A percentile compares a stretch with the other conserved stretches of the same genome.
Evolutionary conservation across 2,329 filamentous ascomycete genomes (phyloP).

Genomic region (Teratosphaeria viscida): DNA sequence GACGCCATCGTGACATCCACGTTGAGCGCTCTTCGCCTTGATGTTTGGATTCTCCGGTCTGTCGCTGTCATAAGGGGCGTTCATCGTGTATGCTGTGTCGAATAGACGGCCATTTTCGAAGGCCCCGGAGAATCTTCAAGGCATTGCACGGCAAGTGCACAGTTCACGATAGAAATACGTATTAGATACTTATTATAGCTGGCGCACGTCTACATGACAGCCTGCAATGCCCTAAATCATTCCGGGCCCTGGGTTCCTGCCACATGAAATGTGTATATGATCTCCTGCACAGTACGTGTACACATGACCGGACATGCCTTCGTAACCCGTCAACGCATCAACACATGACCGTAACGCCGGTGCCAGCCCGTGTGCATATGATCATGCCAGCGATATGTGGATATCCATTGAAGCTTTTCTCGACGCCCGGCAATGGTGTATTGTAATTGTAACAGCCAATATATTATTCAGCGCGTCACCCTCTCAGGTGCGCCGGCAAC

Average conservation of each 20-base stretch:
- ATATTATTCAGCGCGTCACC: background rate
- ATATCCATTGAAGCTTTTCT: background rate
- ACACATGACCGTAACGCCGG: background rate
- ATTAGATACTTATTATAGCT: background rate
- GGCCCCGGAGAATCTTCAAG: no score
- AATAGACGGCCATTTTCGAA: background rate
- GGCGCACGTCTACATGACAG: background rate
- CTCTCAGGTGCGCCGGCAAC: conserved; percentile 3
- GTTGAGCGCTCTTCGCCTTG: background rate
- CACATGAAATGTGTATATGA: background rate
- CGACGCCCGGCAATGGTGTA: background rate
- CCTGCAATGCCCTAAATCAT: background rate
- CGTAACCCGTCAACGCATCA: background rate
- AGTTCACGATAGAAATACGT: background rate
- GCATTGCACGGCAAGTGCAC: background rate
- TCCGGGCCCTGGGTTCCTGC: background rate
- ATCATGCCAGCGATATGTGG: background rate
- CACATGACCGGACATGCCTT: background rate
- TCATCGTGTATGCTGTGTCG: background rate
- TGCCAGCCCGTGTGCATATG: background rate
- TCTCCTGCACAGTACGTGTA: background rate
- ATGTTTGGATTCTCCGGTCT: background rate
- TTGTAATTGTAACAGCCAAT: background rate
- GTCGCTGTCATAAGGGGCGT: background rate
- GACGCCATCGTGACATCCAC: background rate